Evolutionary conservation across 1,284 basidiomycete species (phyloP).

Genomic region (Ceratobasidium sp.): DNA sequence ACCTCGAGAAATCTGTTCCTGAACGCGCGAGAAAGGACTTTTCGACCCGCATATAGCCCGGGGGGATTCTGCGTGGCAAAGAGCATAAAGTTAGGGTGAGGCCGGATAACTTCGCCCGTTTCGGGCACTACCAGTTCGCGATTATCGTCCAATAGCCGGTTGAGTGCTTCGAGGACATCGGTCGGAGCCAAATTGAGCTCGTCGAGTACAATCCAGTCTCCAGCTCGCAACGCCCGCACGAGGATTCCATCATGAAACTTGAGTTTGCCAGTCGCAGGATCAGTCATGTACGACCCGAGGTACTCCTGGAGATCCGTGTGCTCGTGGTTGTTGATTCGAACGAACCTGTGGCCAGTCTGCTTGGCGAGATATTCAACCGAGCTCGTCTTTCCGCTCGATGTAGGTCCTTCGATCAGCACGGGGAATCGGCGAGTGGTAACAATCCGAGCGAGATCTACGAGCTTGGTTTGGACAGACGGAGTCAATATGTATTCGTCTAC

Average conservation of each 20-base stretch:
- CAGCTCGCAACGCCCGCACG: constrained; percentile 88
- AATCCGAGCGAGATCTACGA: constrained; percentile 91
- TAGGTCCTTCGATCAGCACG: constrained; percentile 97
- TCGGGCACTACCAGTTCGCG: constrained; percentile 96
- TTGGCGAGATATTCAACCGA: constrained; percentile 95
- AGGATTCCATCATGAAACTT: constrained; percentile 94
- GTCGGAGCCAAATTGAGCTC: constrained; percentile 98
- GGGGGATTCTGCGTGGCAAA: constrained; percentile 99
- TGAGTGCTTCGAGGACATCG: constrained; percentile 97
- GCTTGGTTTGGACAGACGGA: constrained; percentile 93
- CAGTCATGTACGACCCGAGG: constrained; percentile 94
- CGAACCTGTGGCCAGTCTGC: constrained; percentile 92
- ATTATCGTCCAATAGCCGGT: constrained; percentile 96
- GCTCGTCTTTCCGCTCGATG: constrained; percentile 97
- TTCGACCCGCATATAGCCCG: constrained; percentile 95
- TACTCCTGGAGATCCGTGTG: constrained; percentile 99
- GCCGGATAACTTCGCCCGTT: constrained; percentile 92
- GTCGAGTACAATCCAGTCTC: constrained; percentile 98
- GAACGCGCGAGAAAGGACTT: constrained; percentile 94
- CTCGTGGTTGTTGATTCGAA: constrained; percentile 99
- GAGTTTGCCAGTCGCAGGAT: constrained; percentile 89
- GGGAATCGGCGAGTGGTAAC: constrained; percentile 90
- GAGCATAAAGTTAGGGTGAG: constrained; percentile 96
- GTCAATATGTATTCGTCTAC: constrained; percentile 91
- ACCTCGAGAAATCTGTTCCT: constrained; percentile 99